Evolutionary conservation across 2,329 filamentous ascomycete genomes (phyloP), one percentile per base, ranked within the genome.

Genomic region (Tolypocladium endophyticum): DNA sequence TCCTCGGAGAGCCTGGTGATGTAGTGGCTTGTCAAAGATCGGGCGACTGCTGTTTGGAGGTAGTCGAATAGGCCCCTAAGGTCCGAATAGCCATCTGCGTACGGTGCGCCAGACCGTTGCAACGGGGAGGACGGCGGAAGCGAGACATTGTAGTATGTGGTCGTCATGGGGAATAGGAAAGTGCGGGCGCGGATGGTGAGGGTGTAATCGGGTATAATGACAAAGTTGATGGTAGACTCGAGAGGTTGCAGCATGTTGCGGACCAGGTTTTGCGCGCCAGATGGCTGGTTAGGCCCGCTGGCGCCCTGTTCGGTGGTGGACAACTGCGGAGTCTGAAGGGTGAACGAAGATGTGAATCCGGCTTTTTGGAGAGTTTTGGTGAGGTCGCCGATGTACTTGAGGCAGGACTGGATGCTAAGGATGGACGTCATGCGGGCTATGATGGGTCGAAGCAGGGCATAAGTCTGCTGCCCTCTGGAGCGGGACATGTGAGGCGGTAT

Each of bases 401-500:
- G 73, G 56, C 77, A 74, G 12, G 71, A 65, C 30, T 69, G 66
- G 41, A 79, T 68, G 53, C 74, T 74, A 52, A 71, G 70, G 59
- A 77, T 72, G 66, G 79, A 79, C 58, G 75, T 73, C 28, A 79
- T 70, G 59, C 79, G 76, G 5, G 78, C 76, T 55, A 86, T 74
- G 55, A 85, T 70, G 35, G 81, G 79, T 1, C 80, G 76, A 18
- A 86, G 71, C 36, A 85, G 76, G 20, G 73, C 72, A 65, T 82
- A 79, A 2, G 77, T 72, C 41, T 77, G 76, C 52, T 75, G 72
- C 5, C 73, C 70, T 12, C 74, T 65, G 35, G 71, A 66, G 56
- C 73, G 72, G 33, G 70, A 63, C 66, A 75, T 67, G 63, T 78
- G 64, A 61, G 76, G 71, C 39, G 76, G 69, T 39, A 74, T 64